Conservation (phyloP, 2,329 filamentous ascomycete genomes). For the Sclerotinia trifoliorum region DNA sequence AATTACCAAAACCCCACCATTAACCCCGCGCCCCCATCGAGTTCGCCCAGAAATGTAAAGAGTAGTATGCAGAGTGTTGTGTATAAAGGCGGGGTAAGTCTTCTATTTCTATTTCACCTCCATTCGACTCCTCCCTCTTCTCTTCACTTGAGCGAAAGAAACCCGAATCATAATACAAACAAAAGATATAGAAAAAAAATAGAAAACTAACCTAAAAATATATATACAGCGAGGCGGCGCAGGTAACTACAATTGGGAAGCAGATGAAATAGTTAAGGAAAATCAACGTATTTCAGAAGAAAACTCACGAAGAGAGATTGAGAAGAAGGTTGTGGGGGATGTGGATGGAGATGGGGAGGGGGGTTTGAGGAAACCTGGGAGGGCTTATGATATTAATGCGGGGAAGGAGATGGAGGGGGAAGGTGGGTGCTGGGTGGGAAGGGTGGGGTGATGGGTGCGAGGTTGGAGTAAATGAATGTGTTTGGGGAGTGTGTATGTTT, state of each 20-base stretch:
- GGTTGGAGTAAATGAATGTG: not conserved
- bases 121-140: too few relatives aligned
- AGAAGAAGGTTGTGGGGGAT: not conserved
- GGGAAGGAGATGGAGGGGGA: slow-evolving; percentile 9
- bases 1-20: slow-evolving; percentile 21
- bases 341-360: slow-evolving; percentile 46
- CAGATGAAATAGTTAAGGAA: not conserved
- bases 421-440: not conserved
- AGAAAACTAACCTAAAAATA: slow-evolving; percentile 26
- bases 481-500: not conserved
- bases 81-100: slow-evolving; percentile 50
- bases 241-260: not conserved
- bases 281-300: not conserved
- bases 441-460: too few relatives aligned
- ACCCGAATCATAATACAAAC: too few relatives aligned
- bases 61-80: slow-evolving; percentile 16
- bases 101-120: slow-evolving; percentile 42
- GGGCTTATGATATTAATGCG: not conserved
- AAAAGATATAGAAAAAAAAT: too few relatives aligned
- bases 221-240: not conserved
- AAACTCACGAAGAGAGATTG: slow-evolving; percentile 27
- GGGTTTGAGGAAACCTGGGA: slow-evolving; percentile 8
- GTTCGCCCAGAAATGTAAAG: slow-evolving; percentile 8
- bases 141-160: too few relatives aligned
- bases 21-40: slow-evolving; percentile 14